Percentiles rank a stretch among this genome's conserved stretches.
These are phyloP conservation scores for Fusarium sp. DNA, from an alignment of 2,329 filamentous ascomycete species.

Conservation along the genomic window DNA sequence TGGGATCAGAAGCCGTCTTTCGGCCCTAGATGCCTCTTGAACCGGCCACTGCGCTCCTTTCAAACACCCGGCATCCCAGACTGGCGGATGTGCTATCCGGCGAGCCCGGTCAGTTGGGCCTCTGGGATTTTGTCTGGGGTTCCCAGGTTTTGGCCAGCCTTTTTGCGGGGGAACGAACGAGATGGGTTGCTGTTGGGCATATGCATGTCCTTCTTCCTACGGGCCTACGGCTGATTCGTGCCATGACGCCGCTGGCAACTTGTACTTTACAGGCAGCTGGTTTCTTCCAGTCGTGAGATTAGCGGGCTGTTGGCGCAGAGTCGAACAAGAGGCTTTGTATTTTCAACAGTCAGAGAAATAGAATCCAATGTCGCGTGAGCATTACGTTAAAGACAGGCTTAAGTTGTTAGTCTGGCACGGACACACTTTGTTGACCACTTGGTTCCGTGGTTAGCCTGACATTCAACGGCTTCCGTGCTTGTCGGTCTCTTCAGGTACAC, in stretches of 20 bases:
- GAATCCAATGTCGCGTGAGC: not conserved
- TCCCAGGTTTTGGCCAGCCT: not conserved
- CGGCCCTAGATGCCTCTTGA: slow-evolving; percentile 20
- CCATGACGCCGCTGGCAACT: not conserved
- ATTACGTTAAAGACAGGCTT: not conserved
- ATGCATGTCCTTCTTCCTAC: not conserved
- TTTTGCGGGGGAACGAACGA: slow-evolving; percentile 17
- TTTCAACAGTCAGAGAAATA: not conserved
- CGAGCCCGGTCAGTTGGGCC: slow-evolving; percentile 20
- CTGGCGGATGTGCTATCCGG: slow-evolving; percentile 29
- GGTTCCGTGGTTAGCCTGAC: not conserved
- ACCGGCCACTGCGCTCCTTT: slow-evolving; percentile 6
- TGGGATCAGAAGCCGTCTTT: slow-evolving; percentile 11
- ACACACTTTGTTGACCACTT: not conserved
- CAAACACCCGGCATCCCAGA: slow-evolving; percentile 23
- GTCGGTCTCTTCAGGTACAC: not conserved
- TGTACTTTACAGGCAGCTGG: not conserved
- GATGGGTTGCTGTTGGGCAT: not conserved
- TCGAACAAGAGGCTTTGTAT: slow-evolving; percentile 1
- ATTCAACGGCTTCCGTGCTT: not conserved
- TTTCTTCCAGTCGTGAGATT: not conserved
- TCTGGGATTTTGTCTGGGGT: not conserved
- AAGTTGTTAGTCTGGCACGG: not conserved
- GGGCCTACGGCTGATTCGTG: not conserved
- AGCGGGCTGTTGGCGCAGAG: not conserved